A percentile compares a stretch with the other conserved stretches of the same genome.
Evolutionary conservation across 768 basidiomycete genomes (phyloP).

Genomic region (Tricholoma matsutake): DNA sequence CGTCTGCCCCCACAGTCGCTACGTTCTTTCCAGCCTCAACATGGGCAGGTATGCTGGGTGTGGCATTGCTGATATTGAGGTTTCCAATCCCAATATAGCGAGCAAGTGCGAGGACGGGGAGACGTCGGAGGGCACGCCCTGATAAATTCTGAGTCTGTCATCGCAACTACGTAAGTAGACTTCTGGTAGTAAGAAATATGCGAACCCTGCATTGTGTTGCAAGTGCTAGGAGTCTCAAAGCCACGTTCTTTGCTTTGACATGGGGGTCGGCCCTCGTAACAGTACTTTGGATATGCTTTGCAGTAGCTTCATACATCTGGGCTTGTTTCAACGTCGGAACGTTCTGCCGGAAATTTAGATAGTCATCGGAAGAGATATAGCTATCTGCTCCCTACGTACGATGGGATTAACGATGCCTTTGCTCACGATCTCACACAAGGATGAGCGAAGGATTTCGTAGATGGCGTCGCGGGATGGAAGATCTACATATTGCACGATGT

Average conservation of each 20-base stretch:
- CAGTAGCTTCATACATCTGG: slow-evolving; percentile 50
- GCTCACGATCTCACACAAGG: slow-evolving; percentile 73
- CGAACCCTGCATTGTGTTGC: slow-evolving; percentile 78
- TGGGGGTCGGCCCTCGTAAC: slow-evolving; percentile 30
- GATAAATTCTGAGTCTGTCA: slow-evolving; percentile 76
- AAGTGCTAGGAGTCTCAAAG: slow-evolving; percentile 59
- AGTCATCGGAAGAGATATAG: not conserved
- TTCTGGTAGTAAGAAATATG: slow-evolving; percentile 5
- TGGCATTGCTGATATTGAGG: slow-evolving; percentile 9
- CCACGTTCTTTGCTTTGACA: slow-evolving; percentile 51
- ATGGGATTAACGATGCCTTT: slow-evolving; percentile 65
- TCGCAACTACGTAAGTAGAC: not conserved
- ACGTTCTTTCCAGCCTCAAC: slow-evolving; percentile 2
- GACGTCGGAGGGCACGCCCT: slow-evolving; percentile 83
- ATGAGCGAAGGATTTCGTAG: slow-evolving; percentile 87
- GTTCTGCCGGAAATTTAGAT: slow-evolving; percentile 33
- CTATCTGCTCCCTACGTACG: slow-evolving; percentile 39
- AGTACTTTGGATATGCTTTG: slow-evolving; percentile 22
- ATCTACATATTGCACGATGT: slow-evolving; percentile 93
- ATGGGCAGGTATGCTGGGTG: slow-evolving; percentile 4
- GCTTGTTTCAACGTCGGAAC: slow-evolving; percentile 64
- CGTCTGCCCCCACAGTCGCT: slow-evolving; percentile 30
- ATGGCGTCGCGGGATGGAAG: slow-evolving; percentile 88
- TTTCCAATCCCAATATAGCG: slow-evolving; percentile 67
- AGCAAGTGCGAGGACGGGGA: slow-evolving; percentile 94